Evolutionary conservation across 208 protist genomes (phyloP).

Genomic region (Acanthamoeba lugdunensis): DNA sequence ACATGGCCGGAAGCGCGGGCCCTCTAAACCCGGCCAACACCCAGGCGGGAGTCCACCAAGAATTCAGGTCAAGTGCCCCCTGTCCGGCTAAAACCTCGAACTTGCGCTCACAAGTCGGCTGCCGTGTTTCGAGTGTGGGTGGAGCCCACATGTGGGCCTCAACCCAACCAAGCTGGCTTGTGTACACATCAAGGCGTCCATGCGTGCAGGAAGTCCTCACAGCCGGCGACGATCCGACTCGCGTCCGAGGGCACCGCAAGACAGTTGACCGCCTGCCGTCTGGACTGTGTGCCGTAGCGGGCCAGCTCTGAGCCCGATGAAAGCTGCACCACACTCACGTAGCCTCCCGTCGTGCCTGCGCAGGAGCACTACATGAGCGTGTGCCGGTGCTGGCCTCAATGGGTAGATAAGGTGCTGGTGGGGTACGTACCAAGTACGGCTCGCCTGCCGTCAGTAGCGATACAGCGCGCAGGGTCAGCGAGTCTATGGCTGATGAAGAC

Average conservation of each 20-base stretch:
- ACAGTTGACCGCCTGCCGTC: not conserved
- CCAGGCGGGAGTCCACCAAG: not conserved
- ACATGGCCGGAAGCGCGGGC: not conserved
- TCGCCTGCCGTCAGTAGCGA: conserved; percentile 42
- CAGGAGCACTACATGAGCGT: not conserved
- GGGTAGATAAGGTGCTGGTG: no score
- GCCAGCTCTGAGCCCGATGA: not conserved
- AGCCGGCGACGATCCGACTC: conserved; percentile 1
- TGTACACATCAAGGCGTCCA: not conserved
- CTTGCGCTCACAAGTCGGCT: no score
- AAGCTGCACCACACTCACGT: conserved; percentile 16
- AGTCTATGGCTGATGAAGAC: not conserved
- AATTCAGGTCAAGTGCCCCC: not conserved
- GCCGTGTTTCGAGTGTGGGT: no score
- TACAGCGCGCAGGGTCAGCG: not conserved
- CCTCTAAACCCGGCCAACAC: not conserved
- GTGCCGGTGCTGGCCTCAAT: no score
- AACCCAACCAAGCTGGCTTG: no score
- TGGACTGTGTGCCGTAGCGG: not conserved
- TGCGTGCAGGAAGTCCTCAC: not conserved
- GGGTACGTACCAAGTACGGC: not conserved
- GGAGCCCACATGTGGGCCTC: no score
- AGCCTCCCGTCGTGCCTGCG: conserved; percentile 16
- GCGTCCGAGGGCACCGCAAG: not conserved
- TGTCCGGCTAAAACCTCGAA: no score